Percentiles rank a stretch among this genome's conserved stretches.
phyloP scores from a whole-genome alignment of 345 rosid genomes.

The Pseudoturritis turrita region DNA sequence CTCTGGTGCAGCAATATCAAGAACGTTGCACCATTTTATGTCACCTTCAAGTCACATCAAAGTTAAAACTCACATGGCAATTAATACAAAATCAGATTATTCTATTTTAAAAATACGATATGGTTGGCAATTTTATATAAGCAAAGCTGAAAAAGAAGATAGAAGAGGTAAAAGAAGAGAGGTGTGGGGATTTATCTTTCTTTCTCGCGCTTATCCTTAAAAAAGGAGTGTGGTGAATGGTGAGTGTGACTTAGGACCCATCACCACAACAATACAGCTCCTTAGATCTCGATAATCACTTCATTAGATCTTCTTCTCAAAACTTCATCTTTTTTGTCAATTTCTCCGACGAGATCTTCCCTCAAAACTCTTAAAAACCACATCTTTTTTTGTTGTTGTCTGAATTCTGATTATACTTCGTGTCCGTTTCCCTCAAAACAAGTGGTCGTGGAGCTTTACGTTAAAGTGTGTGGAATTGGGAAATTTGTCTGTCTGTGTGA shows the following conservation, averaged over 20 bases:
- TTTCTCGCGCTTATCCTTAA: constrained; percentile 23
- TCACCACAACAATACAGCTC: constrained; percentile 16
- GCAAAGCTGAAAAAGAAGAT: constrained; percentile 1
- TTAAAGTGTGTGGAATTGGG: background rate
- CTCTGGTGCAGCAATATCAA: background rate
- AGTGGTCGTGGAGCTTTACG: background rate
- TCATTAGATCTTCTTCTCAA: constrained; percentile 17
- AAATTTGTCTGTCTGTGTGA: background rate
- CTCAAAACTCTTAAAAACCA: background rate
- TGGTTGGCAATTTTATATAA: no score
- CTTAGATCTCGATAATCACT: constrained; percentile 19
- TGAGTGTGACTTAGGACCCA: constrained; percentile 30
- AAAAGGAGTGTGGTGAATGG: constrained; percentile 7
- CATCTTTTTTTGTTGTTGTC: background rate
- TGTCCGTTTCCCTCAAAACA: background rate
- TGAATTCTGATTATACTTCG: background rate
- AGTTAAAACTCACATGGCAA: constrained; percentile 24
- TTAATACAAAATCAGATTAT: background rate
- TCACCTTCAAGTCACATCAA: constrained; percentile 28
- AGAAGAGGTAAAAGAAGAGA: background rate
- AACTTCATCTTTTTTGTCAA: background rate
- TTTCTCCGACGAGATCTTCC: constrained; percentile 13
- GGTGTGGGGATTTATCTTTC: background rate
- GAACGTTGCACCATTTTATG: constrained; percentile 21
- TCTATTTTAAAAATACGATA: no score